Evolutionary conservation across 768 basidiomycete genomes (phyloP), one percentile per base, ranked within the genome.

Genomic region (Imleria badia): DNA sequence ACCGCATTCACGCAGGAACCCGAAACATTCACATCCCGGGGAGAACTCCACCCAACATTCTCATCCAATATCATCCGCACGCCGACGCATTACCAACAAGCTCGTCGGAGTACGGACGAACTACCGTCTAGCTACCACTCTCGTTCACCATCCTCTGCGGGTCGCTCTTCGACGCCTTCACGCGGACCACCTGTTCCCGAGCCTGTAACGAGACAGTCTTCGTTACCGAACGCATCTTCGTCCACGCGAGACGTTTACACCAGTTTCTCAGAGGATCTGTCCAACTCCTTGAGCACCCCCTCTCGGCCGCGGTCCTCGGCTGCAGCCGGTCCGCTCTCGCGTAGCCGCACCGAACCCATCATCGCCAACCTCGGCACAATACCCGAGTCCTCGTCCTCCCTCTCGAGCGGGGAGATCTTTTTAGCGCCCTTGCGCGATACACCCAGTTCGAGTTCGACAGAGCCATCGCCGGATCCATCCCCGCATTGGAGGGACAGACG

Each of bases 61-160:
- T 84, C 85, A 2, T 62, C 81, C n/a, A 81, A 74, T 51, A 85
- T 88, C 66, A 75, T 89, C 31, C 84, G 88, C 45, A 87, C 83
- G 4, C 88, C 88, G 2, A 76, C 78, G 6, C 79, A 89, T 63
- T 89, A 88, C 55, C 65, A 66, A 19, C 55, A 54, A 5, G 5
- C 47, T 1, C 70, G 68, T 35, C 66, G 65, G 14, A 65, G 66
- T 23, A 59, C 47, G 3, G 70, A 73, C 20, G 70, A 70, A 7
- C 19, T 40, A 13, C 51, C 51, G 11, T 36, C 66, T 6, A 46
- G 35, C 29, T 20, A 66, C 35, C 58, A 53, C 13, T 59, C 67
- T 14, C 72, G 61, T 20, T 70, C 66, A 7, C 64, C 66, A 5
- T 63, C 68, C 14, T 59, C 62, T 12, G 11, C 30, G 17, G 56